Percentiles rank a stretch among this genome's conserved stretches.
Conservation (phyloP, 2,329 filamentous ascomycete genomes). For the Penicillium sp. region DNA sequence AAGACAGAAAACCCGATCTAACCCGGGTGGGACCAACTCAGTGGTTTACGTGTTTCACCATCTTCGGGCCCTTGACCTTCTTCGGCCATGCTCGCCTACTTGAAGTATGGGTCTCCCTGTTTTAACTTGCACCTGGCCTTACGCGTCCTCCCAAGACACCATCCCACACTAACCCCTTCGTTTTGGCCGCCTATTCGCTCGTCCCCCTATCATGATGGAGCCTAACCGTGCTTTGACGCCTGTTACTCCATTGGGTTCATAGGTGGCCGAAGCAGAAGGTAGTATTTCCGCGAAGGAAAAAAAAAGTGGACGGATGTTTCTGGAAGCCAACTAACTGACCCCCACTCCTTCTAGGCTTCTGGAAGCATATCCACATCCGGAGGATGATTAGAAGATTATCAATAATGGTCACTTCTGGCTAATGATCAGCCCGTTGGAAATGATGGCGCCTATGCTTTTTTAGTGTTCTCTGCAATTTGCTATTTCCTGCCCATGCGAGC, state of each 20-base stretch:
- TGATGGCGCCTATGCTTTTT: not conserved
- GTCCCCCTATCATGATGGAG: slow-evolving; percentile 2
- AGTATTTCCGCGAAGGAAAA: not conserved
- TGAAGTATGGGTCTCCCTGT: slow-evolving; percentile 17
- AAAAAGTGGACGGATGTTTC: not conserved
- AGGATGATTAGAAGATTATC: not conserved
- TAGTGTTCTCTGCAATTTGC: not conserved
- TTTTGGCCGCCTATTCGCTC: not conserved
- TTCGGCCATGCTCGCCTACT: slow-evolving; percentile 24
- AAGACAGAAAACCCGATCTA: slow-evolving; percentile 14
- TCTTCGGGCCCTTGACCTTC: slow-evolving; percentile 35
- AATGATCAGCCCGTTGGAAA: not conserved
- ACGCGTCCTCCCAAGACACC: slow-evolving; percentile 31
- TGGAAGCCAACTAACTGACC: not conserved
- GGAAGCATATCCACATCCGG: not conserved
- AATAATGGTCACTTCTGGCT: not conserved
- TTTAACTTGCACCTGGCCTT: slow-evolving; percentile 33
- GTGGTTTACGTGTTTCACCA: slow-evolving; percentile 32
- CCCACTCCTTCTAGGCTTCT: not conserved
- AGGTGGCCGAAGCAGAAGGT: slow-evolving; percentile 7
- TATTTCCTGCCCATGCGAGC: not conserved
- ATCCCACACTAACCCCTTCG: not conserved
- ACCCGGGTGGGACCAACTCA: slow-evolving; percentile 19
- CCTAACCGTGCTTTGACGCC: not conserved
- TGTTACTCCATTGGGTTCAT: not conserved